Evolutionary conservation across 148 eudicot genomes (phyloP).

Genomic region (Arbutus unedo): DNA sequence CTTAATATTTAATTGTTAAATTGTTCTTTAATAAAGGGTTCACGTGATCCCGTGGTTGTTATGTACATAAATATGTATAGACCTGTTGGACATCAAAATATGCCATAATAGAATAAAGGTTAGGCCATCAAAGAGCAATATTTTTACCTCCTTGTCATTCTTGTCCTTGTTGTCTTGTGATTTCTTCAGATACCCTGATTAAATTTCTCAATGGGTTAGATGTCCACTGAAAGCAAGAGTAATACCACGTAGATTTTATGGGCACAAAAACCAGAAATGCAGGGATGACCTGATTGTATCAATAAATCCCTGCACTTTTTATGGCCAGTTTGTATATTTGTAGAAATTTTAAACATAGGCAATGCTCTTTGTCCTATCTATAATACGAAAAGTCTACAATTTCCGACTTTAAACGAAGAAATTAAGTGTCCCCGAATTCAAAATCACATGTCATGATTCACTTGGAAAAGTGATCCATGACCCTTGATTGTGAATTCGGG

Average conservation of each 20-base stretch:
- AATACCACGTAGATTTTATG: neutral
- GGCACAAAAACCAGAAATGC: neutral
- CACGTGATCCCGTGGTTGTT: too few relatives aligned
- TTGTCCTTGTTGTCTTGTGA: conserved; percentile 86
- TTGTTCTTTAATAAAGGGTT: too few relatives aligned
- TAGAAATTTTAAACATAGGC: neutral
- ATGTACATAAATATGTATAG: neutral
- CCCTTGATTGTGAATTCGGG: too few relatives aligned
- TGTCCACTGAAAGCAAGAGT: neutral
- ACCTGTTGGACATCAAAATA: neutral
- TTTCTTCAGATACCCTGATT: conserved; percentile 81
- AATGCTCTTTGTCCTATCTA: neutral
- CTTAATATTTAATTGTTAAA: neutral
- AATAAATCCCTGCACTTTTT: neutral
- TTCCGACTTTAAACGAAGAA: too few relatives aligned
- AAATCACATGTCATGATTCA: too few relatives aligned
- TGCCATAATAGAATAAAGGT: neutral
- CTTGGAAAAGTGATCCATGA: too few relatives aligned
- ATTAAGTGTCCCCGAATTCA: too few relatives aligned
- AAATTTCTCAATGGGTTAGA: conserved; percentile 1
- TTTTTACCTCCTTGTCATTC: conserved; percentile 88
- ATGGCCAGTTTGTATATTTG: neutral
- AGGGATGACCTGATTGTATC: neutral
- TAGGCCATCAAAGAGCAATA: neutral
- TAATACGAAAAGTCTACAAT: too few relatives aligned